A percentile compares a stretch with the other conserved stretches of the same genome.
These are phyloP conservation scores for Leccinum olivaceoglutinosum DNA, from an alignment of 1,284 basidiomycete species.

Conservation along the genomic window DNA sequence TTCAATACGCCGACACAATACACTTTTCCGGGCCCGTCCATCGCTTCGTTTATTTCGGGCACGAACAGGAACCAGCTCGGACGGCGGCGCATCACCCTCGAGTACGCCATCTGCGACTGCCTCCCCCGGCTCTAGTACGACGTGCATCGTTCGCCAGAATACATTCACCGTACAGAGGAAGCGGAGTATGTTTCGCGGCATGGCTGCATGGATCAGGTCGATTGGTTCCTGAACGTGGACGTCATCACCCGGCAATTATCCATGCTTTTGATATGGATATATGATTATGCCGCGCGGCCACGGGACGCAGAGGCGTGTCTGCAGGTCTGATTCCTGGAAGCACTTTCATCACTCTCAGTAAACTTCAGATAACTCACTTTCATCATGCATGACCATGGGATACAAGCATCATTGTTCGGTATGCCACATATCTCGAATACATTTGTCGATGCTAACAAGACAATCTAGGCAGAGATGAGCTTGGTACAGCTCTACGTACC, in stretches of 20 bases:
- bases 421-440: background rate
- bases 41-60: constrained; percentile 38
- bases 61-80: constrained; percentile 42
- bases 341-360: too few species aligned
- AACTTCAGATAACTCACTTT: too few species aligned
- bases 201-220: constrained; percentile 24
- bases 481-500: constrained; percentile 98
- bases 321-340: background rate
- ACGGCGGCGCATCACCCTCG: constrained; percentile 4
- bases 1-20: constrained; percentile 36
- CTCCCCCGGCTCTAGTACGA: constrained; percentile 3
- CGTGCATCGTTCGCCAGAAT: constrained; percentile 21
- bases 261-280: background rate
- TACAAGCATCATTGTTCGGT: constrained; percentile 84
- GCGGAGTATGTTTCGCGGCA: constrained; percentile 11
- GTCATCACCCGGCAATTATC: background rate
- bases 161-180: constrained; percentile 17
- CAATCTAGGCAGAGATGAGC: constrained; percentile 81
- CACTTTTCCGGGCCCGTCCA: constrained; percentile 45
- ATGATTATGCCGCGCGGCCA: background rate
- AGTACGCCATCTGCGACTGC: constrained; percentile 7
- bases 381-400: constrained; percentile 38
- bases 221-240: constrained; percentile 12
- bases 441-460: constrained; percentile 5
- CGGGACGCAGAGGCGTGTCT: background rate